Percentiles rank a stretch among this genome's conserved stretches.
Evolutionary conservation across 345 rosid genomes (phyloP).

Genomic region (Gossypium herbaceum): DNA sequence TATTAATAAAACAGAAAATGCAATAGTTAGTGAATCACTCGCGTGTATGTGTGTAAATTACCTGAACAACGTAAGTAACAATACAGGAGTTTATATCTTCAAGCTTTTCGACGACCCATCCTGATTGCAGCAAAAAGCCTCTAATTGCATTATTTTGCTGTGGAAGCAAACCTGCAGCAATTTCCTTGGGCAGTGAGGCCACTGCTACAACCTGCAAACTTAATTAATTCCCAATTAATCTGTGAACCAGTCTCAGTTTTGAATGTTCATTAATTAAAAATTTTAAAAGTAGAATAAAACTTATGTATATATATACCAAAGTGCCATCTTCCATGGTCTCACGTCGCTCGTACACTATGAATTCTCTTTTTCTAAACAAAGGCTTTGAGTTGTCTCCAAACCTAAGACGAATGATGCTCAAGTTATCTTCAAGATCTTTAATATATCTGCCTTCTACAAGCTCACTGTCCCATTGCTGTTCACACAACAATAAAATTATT

Average conservation of each 20-base stretch:
- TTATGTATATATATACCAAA: slow-evolving; percentile 28
- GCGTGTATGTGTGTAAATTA: background rate
- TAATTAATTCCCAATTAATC: background rate
- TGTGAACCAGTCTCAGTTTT: background rate
- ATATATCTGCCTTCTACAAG: slow-evolving; percentile 66
- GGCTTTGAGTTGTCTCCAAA: slow-evolving; percentile 73
- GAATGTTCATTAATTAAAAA: background rate
- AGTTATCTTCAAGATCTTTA: slow-evolving; percentile 65
- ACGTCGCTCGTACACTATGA: slow-evolving; percentile 70
- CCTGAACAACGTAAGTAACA: slow-evolving; percentile 83
- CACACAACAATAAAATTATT: background rate
- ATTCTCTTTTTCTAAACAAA: slow-evolving; percentile 69
- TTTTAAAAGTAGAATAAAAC: background rate
- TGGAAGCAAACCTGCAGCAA: slow-evolving; percentile 24
- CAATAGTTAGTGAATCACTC: no score
- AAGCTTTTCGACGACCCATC: slow-evolving; percentile 87
- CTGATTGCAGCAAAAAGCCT: slow-evolving; percentile 70
- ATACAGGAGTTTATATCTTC: slow-evolving; percentile 56
- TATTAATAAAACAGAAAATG: no score
- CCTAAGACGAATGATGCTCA: slow-evolving; percentile 58
- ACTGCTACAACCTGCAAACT: slow-evolving; percentile 8
- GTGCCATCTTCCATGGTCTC: slow-evolving; percentile 92
- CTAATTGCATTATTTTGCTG: slow-evolving; percentile 59
- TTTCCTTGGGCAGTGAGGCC: slow-evolving; percentile 12
- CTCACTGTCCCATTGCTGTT: slow-evolving; percentile 86